Evolutionary conservation across 108 stramenopile species (phyloP).

Genomic region (Pseudonitzschia multiseries): DNA sequence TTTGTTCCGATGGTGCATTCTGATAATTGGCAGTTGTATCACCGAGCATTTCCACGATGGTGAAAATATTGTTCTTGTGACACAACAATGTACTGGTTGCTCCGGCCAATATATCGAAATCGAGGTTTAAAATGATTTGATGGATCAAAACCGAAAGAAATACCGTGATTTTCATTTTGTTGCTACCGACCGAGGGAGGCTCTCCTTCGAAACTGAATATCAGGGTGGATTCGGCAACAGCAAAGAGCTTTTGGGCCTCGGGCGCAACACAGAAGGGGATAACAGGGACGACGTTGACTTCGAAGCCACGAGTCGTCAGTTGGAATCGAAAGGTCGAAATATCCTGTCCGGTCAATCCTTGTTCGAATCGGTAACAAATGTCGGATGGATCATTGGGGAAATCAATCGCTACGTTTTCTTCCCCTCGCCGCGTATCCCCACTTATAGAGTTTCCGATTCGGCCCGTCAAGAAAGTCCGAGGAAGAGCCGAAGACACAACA

Average conservation of each 20-base stretch:
- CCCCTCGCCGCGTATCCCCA: conserved; percentile 22
- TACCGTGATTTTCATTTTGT: conserved; percentile 39
- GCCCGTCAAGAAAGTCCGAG: conserved; percentile 62
- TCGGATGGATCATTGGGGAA: conserved; percentile 75
- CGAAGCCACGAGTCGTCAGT: conserved; percentile 47
- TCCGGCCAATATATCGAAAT: conserved; percentile 50
- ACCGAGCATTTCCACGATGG: conserved; percentile 10
- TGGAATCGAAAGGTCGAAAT: conserved; percentile 64
- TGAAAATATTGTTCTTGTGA: conserved; percentile 28
- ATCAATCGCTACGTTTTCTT: conserved; percentile 24
- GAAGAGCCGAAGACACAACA: conserved; percentile 60
- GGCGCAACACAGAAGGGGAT: conserved; percentile 37
- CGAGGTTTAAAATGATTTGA: conserved; percentile 46
- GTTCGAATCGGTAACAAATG: conserved; percentile 39
- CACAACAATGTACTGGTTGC: conserved; percentile 52
- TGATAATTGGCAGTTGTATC: background rate
- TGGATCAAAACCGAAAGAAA: conserved; percentile 54
- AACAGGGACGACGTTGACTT: conserved; percentile 48
- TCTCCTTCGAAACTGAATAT: conserved; percentile 63
- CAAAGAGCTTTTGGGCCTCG: conserved; percentile 44
- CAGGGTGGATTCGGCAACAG: conserved; percentile 53
- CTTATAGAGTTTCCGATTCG: conserved; percentile 46
- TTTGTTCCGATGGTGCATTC: conserved; percentile 5
- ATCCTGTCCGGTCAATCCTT: background rate
- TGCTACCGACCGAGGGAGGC: conserved; percentile 21